These are phyloP conservation scores for Kwoniella dejecticola DNA, from an alignment of 768 basidiomycete species.

Conservation along the genomic window DNA sequence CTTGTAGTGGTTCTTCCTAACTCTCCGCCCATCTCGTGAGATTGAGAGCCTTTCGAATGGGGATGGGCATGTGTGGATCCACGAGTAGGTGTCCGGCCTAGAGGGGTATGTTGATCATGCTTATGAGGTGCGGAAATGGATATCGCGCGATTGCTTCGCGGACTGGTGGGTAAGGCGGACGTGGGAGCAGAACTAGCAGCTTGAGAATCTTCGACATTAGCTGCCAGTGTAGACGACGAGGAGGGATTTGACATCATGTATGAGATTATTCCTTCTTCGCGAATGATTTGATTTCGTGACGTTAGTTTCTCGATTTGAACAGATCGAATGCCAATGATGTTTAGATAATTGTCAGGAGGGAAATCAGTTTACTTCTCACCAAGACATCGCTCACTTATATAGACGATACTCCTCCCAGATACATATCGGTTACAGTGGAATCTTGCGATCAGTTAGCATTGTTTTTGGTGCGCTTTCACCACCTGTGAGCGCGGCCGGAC, in stretches of 20 bases:
- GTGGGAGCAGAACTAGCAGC: not conserved
- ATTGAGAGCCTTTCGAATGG: not conserved
- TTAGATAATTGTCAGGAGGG: not conserved
- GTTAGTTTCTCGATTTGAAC: not conserved
- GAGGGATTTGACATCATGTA: not conserved
- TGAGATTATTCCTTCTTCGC: not conserved
- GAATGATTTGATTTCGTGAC: no score
- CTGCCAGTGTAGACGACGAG: not conserved
- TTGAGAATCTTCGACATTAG: not conserved
- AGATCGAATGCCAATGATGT: not conserved
- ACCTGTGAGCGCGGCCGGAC: no score
- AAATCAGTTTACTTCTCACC: not conserved
- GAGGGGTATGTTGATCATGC: conserved; percentile 3
- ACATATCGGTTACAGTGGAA: not conserved
- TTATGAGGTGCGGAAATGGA: conserved; percentile 4
- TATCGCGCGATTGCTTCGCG: not conserved
- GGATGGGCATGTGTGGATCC: not conserved
- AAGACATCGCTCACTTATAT: not conserved
- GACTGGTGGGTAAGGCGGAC: not conserved
- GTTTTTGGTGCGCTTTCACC: no score
- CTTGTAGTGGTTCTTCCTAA: conserved; percentile 2
- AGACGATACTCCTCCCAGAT: not conserved
- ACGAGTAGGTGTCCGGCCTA: not conserved
- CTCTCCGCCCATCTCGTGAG: not conserved
- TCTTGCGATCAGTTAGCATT: no score